Evolutionary conservation across 768 basidiomycete species (phyloP), one percentile per base, ranked within the genome.

Genomic region (Tricholoma matsutake): DNA sequence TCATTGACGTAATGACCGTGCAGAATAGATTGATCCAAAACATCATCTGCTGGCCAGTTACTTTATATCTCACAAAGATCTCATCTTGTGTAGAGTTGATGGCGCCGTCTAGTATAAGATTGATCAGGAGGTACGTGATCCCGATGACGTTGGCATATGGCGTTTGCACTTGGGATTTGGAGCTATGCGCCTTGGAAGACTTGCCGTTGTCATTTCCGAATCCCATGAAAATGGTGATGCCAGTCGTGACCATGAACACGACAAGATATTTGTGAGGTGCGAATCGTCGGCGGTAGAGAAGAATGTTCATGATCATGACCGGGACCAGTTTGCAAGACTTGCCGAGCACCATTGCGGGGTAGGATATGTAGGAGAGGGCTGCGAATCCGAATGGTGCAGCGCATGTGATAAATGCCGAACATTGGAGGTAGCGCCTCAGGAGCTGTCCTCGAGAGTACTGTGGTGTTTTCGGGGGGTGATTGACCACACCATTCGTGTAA

Each of bases 271-370:
- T 98, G 84, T 98, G 91, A 1, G 87, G 83, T 0, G 94, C 91
- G 73, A 98, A 98, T 64, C 84, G 83, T 54, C 96, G 89, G 58
- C 96, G 93, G 76, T 98, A 98, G 61, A 98, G 82, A 39, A 98
- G 68, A 67, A 98, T 87, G 76, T 98, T 98, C 90, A 98, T 95
- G 73, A 98, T 84, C 86, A 96, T 93, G 62, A 96, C 97, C 0
- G 97, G 97, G 47, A 99, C 94, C 71, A 99, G 92, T 73, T 98
- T 98, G 83, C 97, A 98, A 0, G 96, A 98, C 74, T 98, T 98
- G 56, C 93, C 97, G 64, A 98, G 89, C 34, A 98, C 96, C 92
- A 98, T 96, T 47, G 96, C 94, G 54, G 97, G 97, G 79, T 98
- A 98, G 16, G 94, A 94, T 71, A 99, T 95, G 77, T 96, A 93